Evolutionary conservation across 495 filamentous ascomycete species (phyloP).

Genomic region (Trichoderma virens): DNA sequence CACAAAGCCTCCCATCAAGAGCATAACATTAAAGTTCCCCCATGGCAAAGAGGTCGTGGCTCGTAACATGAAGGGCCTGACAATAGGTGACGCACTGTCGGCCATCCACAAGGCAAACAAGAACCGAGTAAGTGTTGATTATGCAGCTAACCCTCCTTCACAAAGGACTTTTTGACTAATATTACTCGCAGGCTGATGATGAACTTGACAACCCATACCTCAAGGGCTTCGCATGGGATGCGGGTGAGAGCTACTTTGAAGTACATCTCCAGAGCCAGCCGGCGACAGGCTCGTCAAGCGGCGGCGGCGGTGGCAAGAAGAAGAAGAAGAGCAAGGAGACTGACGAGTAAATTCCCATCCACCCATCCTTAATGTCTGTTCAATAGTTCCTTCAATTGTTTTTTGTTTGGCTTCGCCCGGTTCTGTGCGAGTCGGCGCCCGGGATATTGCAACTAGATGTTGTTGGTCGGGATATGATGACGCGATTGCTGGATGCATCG

Average conservation of each 20-base stretch:
- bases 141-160: neutral
- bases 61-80: constrained; percentile 84
- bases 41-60: constrained; percentile 82
- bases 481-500: constrained; percentile 5
- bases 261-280: constrained; percentile 74
- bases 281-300: constrained; percentile 31
- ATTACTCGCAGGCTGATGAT: constrained; percentile 65
- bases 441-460: constrained; percentile 18
- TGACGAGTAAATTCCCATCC: constrained; percentile 32
- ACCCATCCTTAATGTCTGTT: constrained; percentile 14
- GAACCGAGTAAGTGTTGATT: constrained; percentile 61
- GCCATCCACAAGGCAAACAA: constrained; percentile 91
- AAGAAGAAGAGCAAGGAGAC: constrained; percentile 59
- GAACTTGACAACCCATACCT: constrained; percentile 77
- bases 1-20: constrained; percentile 75
- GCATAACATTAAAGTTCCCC: constrained; percentile 84
- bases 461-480: constrained; percentile 14
- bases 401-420: constrained; percentile 6
- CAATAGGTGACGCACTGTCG: constrained; percentile 89
- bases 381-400: constrained; percentile 14
- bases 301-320: constrained; percentile 49
- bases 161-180: constrained; percentile 3
- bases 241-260: constrained; percentile 72
- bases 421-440: constrained; percentile 10
- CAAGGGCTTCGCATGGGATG: constrained; percentile 90